These are phyloP conservation scores for Fusarium setosum DNA, from an alignment of 2,329 filamentous ascomycete species.

Conservation along the genomic window DNA sequence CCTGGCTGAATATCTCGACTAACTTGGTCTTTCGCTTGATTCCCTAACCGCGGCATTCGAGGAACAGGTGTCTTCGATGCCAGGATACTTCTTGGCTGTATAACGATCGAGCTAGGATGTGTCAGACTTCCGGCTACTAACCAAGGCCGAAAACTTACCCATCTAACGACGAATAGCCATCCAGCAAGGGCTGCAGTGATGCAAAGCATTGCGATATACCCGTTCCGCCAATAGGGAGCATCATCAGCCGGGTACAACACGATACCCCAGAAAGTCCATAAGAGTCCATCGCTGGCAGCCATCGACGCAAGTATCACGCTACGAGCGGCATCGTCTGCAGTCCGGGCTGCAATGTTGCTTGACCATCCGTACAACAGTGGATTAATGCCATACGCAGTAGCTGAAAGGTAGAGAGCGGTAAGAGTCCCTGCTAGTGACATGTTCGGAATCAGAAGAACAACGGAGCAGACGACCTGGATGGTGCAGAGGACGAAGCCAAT, in stretches of 20 bases:
- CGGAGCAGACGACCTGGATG: slow-evolving; percentile 27
- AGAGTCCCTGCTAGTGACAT: slow-evolving; percentile 36
- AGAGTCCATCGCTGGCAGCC: slow-evolving; percentile 51
- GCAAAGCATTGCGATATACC: slow-evolving; percentile 42
- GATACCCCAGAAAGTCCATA: slow-evolving; percentile 60
- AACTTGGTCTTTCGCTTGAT: too few relatives aligned
- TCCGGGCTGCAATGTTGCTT: slow-evolving; percentile 33
- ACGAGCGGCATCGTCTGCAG: slow-evolving; percentile 52
- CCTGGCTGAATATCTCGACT: too few relatives aligned
- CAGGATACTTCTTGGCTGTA: slow-evolving; percentile 10
- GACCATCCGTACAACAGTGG: slow-evolving; percentile 42
- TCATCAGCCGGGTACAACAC: slow-evolving; percentile 55
- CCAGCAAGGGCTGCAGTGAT: neutral
- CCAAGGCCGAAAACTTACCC: neutral
- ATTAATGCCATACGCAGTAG: slow-evolving; percentile 40
- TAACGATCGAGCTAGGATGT: slow-evolving; percentile 8
- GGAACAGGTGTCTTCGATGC: neutral
- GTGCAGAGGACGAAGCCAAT: slow-evolving; percentile 24
- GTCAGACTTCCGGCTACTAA: neutral
- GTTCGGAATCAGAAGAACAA: slow-evolving; percentile 30
- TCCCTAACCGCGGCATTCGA: neutral
- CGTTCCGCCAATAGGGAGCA: slow-evolving; percentile 53
- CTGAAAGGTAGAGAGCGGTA: slow-evolving; percentile 33
- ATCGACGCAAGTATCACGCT: slow-evolving; percentile 54
- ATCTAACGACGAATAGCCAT: slow-evolving; percentile 32